Evolutionary conservation across 1,284 basidiomycete species (phyloP), one percentile per base, ranked within the genome.

Genomic region (Termitomyces sp.): DNA sequence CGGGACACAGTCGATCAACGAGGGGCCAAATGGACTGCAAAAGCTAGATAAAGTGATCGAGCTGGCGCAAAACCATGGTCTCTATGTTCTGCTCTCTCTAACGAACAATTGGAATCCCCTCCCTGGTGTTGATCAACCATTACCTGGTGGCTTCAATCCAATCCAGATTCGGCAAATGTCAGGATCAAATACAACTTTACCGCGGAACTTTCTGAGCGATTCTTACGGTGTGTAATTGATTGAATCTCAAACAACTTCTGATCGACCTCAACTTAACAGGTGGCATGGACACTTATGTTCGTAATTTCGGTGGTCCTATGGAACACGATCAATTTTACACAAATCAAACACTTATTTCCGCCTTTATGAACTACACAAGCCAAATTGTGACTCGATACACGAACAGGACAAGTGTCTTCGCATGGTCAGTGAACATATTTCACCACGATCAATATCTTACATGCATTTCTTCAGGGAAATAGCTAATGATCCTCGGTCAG

Each of bases 81-180:
- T 89, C 50, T 83, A 82, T 57, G 54, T 88, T 36, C 71, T 84
- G 26, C 63, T 86, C 13, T 79, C 84, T 19, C 78, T 89, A 58
- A 85, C 85, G 19, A 89, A 88, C 62, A 88, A 89, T 60, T 89
- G 86, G 85, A 77, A 77, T 59, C 81, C 79, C 0, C 60, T 62
- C 17, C 15, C 38, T 55, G 3, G 66, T 7, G 31, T 50, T 36
- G 45, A 59, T 28, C 54, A 53, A 41, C 40, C 57, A 38, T 24
- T 60, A 15, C 48, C 56, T 17, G 34, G 34, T 24, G 52, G 52
- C 1, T 54, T 50, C 28, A 52, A 46, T 39, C 43, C 51, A n/a
- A 52, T 46, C 21, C 45, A 57, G 40, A 40, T 41, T 28, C 43
- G 54, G 15, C 55, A 54, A 43, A 33, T 55, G 38, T 31, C 57